Evolutionary conservation across 1,284 basidiomycete genomes (phyloP), one percentile per base, ranked within the genome.

Genomic region (Hortiboletus rubellus): DNA sequence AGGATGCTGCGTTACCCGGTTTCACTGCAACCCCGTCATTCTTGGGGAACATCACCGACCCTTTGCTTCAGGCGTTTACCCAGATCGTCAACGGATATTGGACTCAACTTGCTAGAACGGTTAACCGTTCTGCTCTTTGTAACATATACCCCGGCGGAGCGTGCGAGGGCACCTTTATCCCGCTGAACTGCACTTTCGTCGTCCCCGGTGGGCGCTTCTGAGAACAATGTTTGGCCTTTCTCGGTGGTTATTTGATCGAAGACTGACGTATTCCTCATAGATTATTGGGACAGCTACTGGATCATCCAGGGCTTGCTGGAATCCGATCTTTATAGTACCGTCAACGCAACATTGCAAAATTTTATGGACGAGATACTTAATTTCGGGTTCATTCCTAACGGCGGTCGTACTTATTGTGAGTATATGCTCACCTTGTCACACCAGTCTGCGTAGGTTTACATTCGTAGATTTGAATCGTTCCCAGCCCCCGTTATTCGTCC

Each of bases 331-430:
- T 86, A 84, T 64, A 78, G 79, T 58, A 81, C 92, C 50, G 91
- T 83, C 54, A 91, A 91, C 63, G 85, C 79, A 14, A 89, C 93
- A 0, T 76, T 96, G 33, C 84, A 91, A 63, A 96, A 96, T 76
- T 95, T 97, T 67, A 94, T 96, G 92, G 94, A 97, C 67, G 85
- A 95, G 68, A 77, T 97, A 50, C 84, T 90, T 38, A 73, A 72
- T 41, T 81, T 85, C 60, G 94, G 94, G 0, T 98, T 96, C 75
- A 87, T 98, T 62, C 94, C 94, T 2, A 98, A 97, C 67, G 95
- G 95, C 14, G 94, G 93, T 15, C 81, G 91, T 5, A 87, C 87
- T 49, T 92, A 92, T 64, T 91, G 87, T 87, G 65, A 61, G 80
- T 64, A 8, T 24, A 34, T n/a, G 46, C 15, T n/a, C 34, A 43